phyloP scores from a whole-genome alignment of 2,329 filamentous ascomycete genomes.

The Alternaria sp. region DNA sequence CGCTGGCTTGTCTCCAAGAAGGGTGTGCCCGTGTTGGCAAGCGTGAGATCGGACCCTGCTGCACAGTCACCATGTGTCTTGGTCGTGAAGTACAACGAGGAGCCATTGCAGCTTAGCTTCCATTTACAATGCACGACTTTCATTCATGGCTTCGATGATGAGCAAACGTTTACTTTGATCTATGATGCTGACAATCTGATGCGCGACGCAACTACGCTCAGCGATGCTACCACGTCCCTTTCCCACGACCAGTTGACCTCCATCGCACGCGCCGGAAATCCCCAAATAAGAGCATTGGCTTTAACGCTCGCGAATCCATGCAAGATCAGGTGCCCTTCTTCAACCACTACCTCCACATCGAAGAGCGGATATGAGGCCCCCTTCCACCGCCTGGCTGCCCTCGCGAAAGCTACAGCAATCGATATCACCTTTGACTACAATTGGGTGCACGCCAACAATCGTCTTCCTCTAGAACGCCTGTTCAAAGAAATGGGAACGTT shows the following conservation, averaged over 20 bases:
- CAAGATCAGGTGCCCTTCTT: constrained; percentile 13
- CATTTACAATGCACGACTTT: constrained; percentile 13
- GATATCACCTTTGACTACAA: constrained; percentile 23
- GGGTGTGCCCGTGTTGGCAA: constrained; percentile 19
- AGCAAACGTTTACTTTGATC: constrained; percentile 22
- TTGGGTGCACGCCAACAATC: constrained; percentile 19
- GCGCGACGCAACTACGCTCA: constrained; percentile 11
- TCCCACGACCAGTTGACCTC: constrained; percentile 8
- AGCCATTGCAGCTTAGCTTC: constrained; percentile 16
- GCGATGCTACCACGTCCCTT: neutral
- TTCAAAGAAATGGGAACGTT: constrained; percentile 14
- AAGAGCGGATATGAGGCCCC: constrained; percentile 9
- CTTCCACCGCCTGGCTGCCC: constrained; percentile 11
- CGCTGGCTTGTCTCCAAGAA: constrained; percentile 10
- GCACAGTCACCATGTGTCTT: constrained; percentile 15
- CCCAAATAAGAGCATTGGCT: constrained; percentile 16
- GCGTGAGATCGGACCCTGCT: constrained; percentile 7
- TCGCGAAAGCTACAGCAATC: constrained; percentile 20
- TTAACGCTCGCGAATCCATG: constrained; percentile 9
- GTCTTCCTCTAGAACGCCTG: constrained; percentile 8
- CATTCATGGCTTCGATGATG: constrained; percentile 9
- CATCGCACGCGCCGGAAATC: constrained; percentile 17
- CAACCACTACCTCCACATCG: neutral
- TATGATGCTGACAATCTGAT: constrained; percentile 26
- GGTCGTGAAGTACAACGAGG: constrained; percentile 14